phyloP scores from a whole-genome alignment of 2,329 filamentous ascomycete species.

The Trichoderma koningii region DNA sequence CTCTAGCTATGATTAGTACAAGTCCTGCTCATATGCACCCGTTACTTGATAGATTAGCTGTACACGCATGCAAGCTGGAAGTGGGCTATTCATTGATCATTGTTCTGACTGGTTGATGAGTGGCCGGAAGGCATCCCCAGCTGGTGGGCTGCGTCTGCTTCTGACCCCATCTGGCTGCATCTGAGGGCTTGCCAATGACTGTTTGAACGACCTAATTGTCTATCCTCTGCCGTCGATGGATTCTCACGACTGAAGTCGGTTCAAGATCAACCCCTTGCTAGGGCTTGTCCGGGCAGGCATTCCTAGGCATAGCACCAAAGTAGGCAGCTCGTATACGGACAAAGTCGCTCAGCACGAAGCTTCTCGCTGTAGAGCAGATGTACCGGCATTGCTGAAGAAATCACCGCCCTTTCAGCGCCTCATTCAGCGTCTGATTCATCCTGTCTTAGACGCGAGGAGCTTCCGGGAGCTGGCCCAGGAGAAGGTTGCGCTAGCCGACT shows the following conservation, averaged over 20 bases:
- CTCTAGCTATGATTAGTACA: background rate
- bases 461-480: slow-evolving; percentile 21
- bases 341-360: too few relatives aligned
- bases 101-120: background rate
- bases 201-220: background rate
- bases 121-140: background rate
- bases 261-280: background rate
- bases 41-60: background rate
- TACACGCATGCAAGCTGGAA: background rate
- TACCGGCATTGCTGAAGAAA: slow-evolving; percentile 6
- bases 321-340: too few relatives aligned
- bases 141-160: slow-evolving; percentile 4
- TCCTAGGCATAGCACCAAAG: too few relatives aligned
- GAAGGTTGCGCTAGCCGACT: slow-evolving; percentile 20
- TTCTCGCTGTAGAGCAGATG: too few relatives aligned
- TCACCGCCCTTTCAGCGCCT: background rate
- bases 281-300: background rate
- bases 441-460: slow-evolving; percentile 13
- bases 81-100: background rate
- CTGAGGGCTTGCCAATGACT: background rate
- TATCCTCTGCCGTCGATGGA: too few relatives aligned
- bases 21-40: background rate
- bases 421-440: background rate
- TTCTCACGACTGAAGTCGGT: too few relatives aligned
- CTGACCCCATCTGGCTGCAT: background rate